phyloP scores from a whole-genome alignment of 192 early-diverging fungal genomes.

The Coemansia sp. region DNA sequence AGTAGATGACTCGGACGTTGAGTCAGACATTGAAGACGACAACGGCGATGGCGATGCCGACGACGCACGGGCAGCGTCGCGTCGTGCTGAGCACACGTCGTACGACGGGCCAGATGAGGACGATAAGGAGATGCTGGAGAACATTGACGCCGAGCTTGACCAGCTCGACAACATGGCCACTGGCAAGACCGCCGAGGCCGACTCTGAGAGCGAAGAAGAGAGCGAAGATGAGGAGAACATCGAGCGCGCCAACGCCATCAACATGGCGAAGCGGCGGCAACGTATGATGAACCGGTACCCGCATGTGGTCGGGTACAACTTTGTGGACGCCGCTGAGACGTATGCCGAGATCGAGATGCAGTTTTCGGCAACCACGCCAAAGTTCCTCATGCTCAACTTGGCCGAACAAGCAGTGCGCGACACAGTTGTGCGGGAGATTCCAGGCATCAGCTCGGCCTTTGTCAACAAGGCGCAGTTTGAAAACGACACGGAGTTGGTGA shows the following conservation, averaged over 20 bases:
- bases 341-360: slow-evolving; percentile 65
- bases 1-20: slow-evolving; percentile 43
- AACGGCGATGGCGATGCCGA: slow-evolving; percentile 76
- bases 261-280: slow-evolving; percentile 28
- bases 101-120: slow-evolving; percentile 90
- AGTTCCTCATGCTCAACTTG: slow-evolving; percentile 91
- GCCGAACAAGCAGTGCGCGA: slow-evolving; percentile 73
- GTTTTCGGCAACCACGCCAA: slow-evolving; percentile 86
- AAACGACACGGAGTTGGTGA: slow-evolving; percentile 69
- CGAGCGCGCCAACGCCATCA: slow-evolving; percentile 31
- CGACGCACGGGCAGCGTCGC: slow-evolving; percentile 60
- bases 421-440: slow-evolving; percentile 83
- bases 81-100: slow-evolving; percentile 64
- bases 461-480: slow-evolving; percentile 76
- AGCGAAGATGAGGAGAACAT: slow-evolving; percentile 52
- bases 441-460: slow-evolving; percentile 77
- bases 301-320: slow-evolving; percentile 65
- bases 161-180: slow-evolving; percentile 30
- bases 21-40: slow-evolving; percentile 47
- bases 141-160: slow-evolving; percentile 52
- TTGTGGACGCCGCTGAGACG: slow-evolving; percentile 40
- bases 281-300: slow-evolving; percentile 58
- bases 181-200: slow-evolving; percentile 20
- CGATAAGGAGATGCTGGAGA: slow-evolving; percentile 61
- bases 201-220: slow-evolving; percentile 34